Conservation (phyloP, 108 stramenopile species). For the Craspedostauros australis region DNA sequence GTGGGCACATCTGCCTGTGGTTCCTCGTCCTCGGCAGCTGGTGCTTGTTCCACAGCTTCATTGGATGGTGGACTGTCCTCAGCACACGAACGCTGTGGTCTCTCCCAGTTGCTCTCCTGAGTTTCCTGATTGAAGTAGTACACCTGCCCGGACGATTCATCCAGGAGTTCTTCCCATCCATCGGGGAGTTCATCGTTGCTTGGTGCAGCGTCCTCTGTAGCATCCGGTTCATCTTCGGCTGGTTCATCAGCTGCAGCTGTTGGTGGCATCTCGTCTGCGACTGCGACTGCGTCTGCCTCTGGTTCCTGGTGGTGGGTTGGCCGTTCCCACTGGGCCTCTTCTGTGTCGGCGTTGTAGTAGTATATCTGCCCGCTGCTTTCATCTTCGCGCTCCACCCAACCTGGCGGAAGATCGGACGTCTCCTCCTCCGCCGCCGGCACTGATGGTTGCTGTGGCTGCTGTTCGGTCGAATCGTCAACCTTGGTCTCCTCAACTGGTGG, state of each 20-base stretch:
- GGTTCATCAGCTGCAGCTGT: background rate
- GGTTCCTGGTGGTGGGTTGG: background rate
- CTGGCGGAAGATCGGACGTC: constrained; percentile 7
- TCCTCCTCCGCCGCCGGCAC: background rate
- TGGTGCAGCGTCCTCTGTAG: too few relatives aligned
- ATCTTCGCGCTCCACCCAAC: constrained; percentile 14
- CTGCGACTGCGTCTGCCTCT: background rate
- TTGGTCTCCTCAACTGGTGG: too few relatives aligned
- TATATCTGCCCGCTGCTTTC: constrained; percentile 26
- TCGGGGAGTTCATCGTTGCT: constrained; percentile 19
- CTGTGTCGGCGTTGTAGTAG: constrained; percentile 14
- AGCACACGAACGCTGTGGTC: too few relatives aligned
- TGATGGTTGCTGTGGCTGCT: background rate
- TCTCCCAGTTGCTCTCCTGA: constrained; percentile 42
- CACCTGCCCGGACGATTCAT: constrained; percentile 33
- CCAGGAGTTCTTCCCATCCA: constrained; percentile 53
- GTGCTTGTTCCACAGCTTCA: background rate
- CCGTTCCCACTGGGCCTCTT: background rate
- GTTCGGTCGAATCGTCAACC: background rate
- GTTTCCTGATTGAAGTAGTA: constrained; percentile 52
- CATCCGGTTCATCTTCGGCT: background rate
- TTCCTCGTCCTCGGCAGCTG: background rate
- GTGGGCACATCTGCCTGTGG: background rate
- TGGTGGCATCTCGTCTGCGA: background rate
- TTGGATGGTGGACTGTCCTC: constrained; percentile 3